A percentile compares a stretch with the other conserved stretches of the same genome.
Evolutionary conservation across 768 basidiomycete species (phyloP).

Genomic region (Boletus rex-veris): DNA sequence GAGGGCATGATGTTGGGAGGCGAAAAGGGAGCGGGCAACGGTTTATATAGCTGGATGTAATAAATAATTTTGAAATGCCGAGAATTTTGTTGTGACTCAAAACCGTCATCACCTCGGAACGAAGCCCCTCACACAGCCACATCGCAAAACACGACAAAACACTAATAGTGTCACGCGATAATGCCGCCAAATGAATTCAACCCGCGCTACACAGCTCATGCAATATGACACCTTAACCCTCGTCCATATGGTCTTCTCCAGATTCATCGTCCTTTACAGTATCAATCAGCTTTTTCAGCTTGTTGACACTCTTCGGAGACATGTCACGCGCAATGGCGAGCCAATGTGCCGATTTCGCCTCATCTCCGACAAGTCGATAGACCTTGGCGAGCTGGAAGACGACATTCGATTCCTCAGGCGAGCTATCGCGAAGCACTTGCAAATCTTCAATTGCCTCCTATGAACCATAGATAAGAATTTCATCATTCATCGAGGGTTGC

Average conservation of each 20-base stretch:
- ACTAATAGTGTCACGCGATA: slow-evolving; percentile 24
- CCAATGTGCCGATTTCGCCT: slow-evolving; percentile 74
- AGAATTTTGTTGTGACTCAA: slow-evolving; percentile 34
- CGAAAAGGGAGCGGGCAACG: slow-evolving; percentile 23
- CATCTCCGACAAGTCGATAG: slow-evolving; percentile 78
- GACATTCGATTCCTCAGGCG: slow-evolving; percentile 96
- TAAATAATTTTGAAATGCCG: slow-evolving; percentile 26
- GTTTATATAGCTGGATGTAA: slow-evolving; percentile 42
- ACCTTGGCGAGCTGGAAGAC: slow-evolving; percentile 93
- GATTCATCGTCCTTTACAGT: slow-evolving; percentile 59
- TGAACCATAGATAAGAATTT: slow-evolving; percentile 23
- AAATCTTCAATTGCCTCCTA: slow-evolving; percentile 82
- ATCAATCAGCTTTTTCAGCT: slow-evolving; percentile 76
- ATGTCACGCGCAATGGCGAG: slow-evolving; percentile 92
- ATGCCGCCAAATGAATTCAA: slow-evolving; percentile 10
- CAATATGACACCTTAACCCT: slow-evolving; percentile 41
- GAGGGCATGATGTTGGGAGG: slow-evolving; percentile 39
- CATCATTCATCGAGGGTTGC: slow-evolving; percentile 21
- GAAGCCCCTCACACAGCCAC: slow-evolving; percentile 32
- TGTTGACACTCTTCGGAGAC: slow-evolving; percentile 83
- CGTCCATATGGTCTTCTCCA: slow-evolving; percentile 70
- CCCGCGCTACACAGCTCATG: background rate
- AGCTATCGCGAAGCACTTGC: slow-evolving; percentile 71
- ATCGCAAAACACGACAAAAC: slow-evolving; percentile 20
- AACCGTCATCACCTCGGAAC: slow-evolving; percentile 26